Percentiles rank a stretch among this genome's conserved stretches.
phyloP scores from a whole-genome alignment of 805 yeast species.

The Torulaspora gathmanii region DNA sequence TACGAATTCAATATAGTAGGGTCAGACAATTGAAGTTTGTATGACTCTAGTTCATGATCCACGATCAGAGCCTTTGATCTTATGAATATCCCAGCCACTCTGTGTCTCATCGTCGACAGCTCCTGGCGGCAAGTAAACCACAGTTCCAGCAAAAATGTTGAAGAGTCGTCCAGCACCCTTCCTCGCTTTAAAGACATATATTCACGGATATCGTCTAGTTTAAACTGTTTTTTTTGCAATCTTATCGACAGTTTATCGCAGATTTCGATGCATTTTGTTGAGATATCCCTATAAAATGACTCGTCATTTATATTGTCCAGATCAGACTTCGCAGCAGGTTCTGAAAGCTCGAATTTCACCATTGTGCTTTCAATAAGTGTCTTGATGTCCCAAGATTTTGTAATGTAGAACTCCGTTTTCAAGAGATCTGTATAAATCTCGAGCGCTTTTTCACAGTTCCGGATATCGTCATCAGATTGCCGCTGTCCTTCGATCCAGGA shows the following conservation, averaged over 20 bases:
- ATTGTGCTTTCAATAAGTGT: slow-evolving; percentile 29
- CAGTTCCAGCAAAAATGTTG: slow-evolving; percentile 34
- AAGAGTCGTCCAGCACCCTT: slow-evolving; percentile 43
- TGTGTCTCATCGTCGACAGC: slow-evolving; percentile 34
- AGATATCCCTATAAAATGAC: slow-evolving; percentile 50
- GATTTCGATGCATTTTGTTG: slow-evolving; percentile 48
- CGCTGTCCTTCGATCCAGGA: slow-evolving; percentile 10
- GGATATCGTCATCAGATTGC: slow-evolving; percentile 13
- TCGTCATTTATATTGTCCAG: slow-evolving; percentile 14
- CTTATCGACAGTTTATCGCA: slow-evolving; percentile 40
- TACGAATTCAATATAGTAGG: slow-evolving; percentile 39
- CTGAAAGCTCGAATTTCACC: slow-evolving; percentile 24
- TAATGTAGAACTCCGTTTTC: slow-evolving; percentile 25
- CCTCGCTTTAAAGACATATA: slow-evolving; percentile 35
- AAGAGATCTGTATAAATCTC: slow-evolving; percentile 28
- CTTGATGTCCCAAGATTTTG: slow-evolving; percentile 35
- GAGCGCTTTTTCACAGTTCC: slow-evolving; percentile 27
- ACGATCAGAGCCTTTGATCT: slow-evolving; percentile 61
- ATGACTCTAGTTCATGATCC: slow-evolving; percentile 53
- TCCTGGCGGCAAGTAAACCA: slow-evolving; percentile 24
- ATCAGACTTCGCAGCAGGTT: slow-evolving; percentile 7
- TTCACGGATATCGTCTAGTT: slow-evolving; percentile 15
- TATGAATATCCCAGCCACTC: slow-evolving; percentile 54
- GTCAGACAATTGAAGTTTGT: slow-evolving; percentile 31
- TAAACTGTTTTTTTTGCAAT: slow-evolving; percentile 16